phyloP scores from a whole-genome alignment of 169 alveolate genomes.

The Perkinsus olseni region DNA sequence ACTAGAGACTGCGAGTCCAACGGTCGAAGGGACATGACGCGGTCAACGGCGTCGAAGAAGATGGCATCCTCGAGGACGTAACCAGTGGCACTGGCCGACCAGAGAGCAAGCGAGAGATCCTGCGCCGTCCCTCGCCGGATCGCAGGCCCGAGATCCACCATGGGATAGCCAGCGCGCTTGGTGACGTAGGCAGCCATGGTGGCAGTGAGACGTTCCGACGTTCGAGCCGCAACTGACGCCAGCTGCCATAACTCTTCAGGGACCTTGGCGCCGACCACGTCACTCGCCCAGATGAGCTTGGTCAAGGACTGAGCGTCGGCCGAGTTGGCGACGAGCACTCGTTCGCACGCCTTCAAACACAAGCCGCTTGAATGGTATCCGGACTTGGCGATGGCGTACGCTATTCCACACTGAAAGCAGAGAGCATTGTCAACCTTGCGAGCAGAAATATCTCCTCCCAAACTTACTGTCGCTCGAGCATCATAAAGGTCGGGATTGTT shows the following conservation, averaged over 20 bases:
- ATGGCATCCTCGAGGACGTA: not conserved
- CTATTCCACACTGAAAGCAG: not conserved
- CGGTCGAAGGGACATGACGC: not conserved
- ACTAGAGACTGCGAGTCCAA: not conserved
- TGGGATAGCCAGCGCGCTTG: not conserved
- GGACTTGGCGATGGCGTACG: not conserved
- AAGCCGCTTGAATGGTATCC: not conserved
- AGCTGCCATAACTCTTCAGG: not conserved
- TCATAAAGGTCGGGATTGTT: not conserved
- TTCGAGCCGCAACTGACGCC: not conserved
- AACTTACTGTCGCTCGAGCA: not conserved
- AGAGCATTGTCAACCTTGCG: not conserved
- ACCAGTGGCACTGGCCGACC: not conserved
- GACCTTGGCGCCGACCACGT: not conserved
- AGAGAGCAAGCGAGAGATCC: not conserved
- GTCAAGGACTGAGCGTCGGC: not conserved
- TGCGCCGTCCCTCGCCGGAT: not conserved
- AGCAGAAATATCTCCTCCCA: not conserved
- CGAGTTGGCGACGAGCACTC: not conserved
- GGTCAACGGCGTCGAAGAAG: not conserved
- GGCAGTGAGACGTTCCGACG: not conserved
- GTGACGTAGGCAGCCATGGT: not conserved
- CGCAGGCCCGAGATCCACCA: not conserved
- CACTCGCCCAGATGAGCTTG: not conserved
- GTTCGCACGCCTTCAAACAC: not conserved